Evolutionary conservation across 352 stramenopile genomes (phyloP), one percentile per base, ranked within the genome.

Genomic region (Aphanomyces invadans): DNA sequence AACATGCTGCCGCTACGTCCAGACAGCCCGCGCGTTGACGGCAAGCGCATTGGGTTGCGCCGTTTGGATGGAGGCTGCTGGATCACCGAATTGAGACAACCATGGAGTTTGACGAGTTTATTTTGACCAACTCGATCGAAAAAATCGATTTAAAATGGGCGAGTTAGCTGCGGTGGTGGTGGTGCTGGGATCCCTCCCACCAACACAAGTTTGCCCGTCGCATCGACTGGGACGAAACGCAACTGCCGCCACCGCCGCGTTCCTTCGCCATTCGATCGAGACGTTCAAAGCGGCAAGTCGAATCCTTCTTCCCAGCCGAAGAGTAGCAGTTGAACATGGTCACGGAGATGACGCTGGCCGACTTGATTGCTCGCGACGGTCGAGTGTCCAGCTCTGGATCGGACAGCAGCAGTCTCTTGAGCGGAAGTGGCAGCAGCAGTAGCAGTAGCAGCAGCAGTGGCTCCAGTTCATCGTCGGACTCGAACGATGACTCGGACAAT

Each of bases 331-430:
- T 42, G 36, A 52, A 28, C 33, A 64, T 64, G 55, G 55, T 64
- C 11, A 64, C 55, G 4, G 55, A 64, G 39, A 64, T 64, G 55
- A 64, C 55, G 17, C 39, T 64, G 32, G 46, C 31, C 55, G 55
- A 64, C 33, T 52, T 64, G 36, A 64, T 64, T 21, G 55, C 55
- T 21, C 55, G 55, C 0, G 55, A 64, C 21, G 55, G 55, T 26
- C 55, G 23, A 10, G 21, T 57, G 25, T 57, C 49, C 25, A 57
- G 49, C 19, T 64, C 36, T 15, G 32, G 55, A 9, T 64, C 55
- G 4, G 55, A 64, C n/a, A 52, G 36, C n/a, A 64, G 55, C 55
- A 64, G 55, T 33, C 25, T 52, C 19, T 51, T 26, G 32, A 64
- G 55, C 36, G 55, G 36, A n/a, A 64, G 55, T 23, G 21, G n/a